Percentiles rank a stretch among this genome's conserved stretches.
phyloP scores from a whole-genome alignment of 2,329 filamentous ascomycete genomes.

The Calonectria hongkongensis region DNA sequence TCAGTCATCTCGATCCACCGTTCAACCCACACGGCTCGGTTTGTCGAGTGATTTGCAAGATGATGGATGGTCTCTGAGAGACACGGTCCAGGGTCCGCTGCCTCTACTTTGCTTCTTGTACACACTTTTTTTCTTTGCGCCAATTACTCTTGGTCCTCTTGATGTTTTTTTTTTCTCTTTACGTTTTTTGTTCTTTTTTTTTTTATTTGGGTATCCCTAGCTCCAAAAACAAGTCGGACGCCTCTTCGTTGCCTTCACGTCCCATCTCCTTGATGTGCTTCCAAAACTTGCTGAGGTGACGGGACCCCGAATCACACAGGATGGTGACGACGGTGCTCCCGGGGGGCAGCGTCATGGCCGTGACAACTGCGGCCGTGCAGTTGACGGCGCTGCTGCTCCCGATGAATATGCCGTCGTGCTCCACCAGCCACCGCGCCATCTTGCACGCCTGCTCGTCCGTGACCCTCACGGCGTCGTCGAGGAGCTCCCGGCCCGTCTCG shows the following conservation, averaged over 20 bases:
- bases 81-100: conserved; percentile 20
- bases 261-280: conserved; percentile 81
- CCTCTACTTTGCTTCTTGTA: conserved; percentile 26
- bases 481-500: conserved; percentile 87
- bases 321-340: conserved; percentile 85
- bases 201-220: conserved; percentile 64
- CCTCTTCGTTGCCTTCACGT: conserved; percentile 68
- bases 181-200: neutral
- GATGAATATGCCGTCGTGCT: conserved; percentile 95
- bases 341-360: conserved; percentile 77
- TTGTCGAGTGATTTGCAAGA: conserved; percentile 25
- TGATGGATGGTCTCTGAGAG: conserved; percentile 19
- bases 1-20: conserved; percentile 19
- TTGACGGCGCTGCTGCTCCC: conserved; percentile 98
- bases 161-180: neutral
- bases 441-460: conserved; percentile 90
- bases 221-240: conserved; percentile 69
- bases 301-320: conserved; percentile 88
- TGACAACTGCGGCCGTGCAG: conserved; percentile 85
- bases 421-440: conserved; percentile 98
- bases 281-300: conserved; percentile 92
- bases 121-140: neutral
- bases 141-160: conserved; percentile 1
- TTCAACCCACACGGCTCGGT: neutral
- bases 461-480: conserved; percentile 93